Conservation (phyloP, 1,139 yeast genomes). For the Diutina siamensis region DNA sequence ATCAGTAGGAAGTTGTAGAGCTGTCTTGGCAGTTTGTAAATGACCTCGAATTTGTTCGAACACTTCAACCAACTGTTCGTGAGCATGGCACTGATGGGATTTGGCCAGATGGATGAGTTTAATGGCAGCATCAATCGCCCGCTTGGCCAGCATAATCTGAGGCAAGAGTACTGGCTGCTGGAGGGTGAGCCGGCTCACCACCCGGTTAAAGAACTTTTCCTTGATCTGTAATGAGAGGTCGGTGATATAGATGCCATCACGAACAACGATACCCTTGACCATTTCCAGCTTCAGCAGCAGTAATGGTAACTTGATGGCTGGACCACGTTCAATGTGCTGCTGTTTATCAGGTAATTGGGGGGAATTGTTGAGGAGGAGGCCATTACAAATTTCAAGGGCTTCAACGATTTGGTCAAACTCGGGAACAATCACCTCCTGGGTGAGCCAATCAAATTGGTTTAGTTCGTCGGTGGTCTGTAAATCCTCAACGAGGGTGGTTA, state of each 20-base stretch:
- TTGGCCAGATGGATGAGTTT: slow-evolving; percentile 12
- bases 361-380: slow-evolving; percentile 25
- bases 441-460: slow-evolving; percentile 31
- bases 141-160: slow-evolving; percentile 24
- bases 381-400: slow-evolving; percentile 28
- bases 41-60: slow-evolving; percentile 19
- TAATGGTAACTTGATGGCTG: slow-evolving; percentile 29
- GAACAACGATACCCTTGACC: slow-evolving; percentile 28
- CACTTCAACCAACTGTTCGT: slow-evolving; percentile 13
- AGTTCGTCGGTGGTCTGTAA: slow-evolving; percentile 3
- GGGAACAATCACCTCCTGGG: slow-evolving; percentile 19
- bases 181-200: slow-evolving; percentile 17
- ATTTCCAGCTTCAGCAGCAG: slow-evolving; percentile 28
- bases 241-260: slow-evolving; percentile 31
- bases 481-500: not conserved
- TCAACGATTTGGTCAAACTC: slow-evolving; percentile 32
- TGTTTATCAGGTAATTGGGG: slow-evolving; percentile 26
- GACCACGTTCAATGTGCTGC: slow-evolving; percentile 22
- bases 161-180: slow-evolving; percentile 21
- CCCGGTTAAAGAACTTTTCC: slow-evolving; percentile 23
- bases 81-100: slow-evolving; percentile 5
- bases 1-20: slow-evolving; percentile 31
- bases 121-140: slow-evolving; percentile 22
- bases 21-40: slow-evolving; percentile 23
- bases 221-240: slow-evolving; percentile 18